Percentiles rank a stretch among this genome's conserved stretches.
Conservation (phyloP, 371 early-diverging fungal genomes). For the Fennellomyces sp. region DNA sequence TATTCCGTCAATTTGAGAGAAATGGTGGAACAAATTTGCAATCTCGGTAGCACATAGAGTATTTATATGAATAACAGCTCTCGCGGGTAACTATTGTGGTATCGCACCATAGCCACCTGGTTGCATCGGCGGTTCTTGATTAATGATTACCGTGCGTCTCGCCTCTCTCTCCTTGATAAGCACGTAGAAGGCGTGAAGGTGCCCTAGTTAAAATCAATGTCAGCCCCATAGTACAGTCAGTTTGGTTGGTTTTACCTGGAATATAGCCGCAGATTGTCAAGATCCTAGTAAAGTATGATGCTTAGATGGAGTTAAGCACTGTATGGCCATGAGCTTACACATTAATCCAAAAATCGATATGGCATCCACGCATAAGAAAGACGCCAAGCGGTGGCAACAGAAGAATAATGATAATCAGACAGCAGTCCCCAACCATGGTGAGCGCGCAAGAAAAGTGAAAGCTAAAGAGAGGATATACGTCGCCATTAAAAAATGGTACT, state of each 20-base stretch:
- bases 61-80: no score
- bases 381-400: constrained; percentile 50
- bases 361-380: constrained; percentile 47
- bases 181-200: constrained; percentile 48
- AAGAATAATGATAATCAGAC: constrained; percentile 47
- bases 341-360: constrained; percentile 51
- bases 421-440: constrained; percentile 42
- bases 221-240: background rate
- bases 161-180: constrained; percentile 41
- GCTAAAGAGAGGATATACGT: no score
- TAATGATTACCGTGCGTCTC: background rate
- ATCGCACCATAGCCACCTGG: background rate
- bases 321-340: constrained; percentile 33
- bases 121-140: background rate
- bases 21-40: no score
- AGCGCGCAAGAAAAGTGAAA: no score
- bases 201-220: constrained; percentile 11
- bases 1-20: no score
- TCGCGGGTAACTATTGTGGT: background rate
- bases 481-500: no score
- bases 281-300: constrained; percentile 15
- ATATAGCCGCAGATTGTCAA: constrained; percentile 44
- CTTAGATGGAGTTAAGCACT: background rate
- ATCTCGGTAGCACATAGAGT: no score
- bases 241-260: constrained; percentile 21